phyloP scores from a whole-genome alignment of 75 land plant species.

The Pinus tabuliformis region DNA sequence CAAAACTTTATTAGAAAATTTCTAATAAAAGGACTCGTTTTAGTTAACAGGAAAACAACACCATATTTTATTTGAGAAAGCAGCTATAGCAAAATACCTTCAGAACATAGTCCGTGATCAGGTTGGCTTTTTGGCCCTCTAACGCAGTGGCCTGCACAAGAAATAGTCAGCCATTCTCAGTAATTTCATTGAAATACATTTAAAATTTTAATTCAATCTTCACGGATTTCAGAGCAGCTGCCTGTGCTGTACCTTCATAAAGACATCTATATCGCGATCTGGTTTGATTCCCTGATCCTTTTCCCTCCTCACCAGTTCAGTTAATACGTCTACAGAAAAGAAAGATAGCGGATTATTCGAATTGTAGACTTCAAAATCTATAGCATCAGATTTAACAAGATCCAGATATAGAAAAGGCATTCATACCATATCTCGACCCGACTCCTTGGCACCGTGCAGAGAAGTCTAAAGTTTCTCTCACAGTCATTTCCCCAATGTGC shows the following conservation, averaged over 20 bases:
- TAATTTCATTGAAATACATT: too few relatives aligned
- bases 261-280: slow-evolving; percentile 52
- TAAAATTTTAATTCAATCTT: too few relatives aligned
- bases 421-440: slow-evolving; percentile 61
- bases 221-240: too few relatives aligned
- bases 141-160: slow-evolving; percentile 61
- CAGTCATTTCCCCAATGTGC: slow-evolving; percentile 82
- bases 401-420: not conserved
- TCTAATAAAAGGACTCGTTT: too few relatives aligned
- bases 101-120: slow-evolving; percentile 57
- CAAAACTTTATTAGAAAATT: too few relatives aligned
- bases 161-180: slow-evolving; percentile 5
- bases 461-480: slow-evolving; percentile 84
- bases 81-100: slow-evolving; percentile 29
- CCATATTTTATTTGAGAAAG: too few relatives aligned
- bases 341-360: too few relatives aligned
- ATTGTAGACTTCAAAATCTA: not conserved
- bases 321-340: slow-evolving; percentile 33
- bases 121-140: slow-evolving; percentile 38
- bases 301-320: slow-evolving; percentile 44
- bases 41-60: too few relatives aligned
- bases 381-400: not conserved
- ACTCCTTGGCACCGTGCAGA: slow-evolving; percentile 75
- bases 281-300: slow-evolving; percentile 50
- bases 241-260: slow-evolving; percentile 38